Percentiles rank a stretch among this genome's conserved stretches.
These are phyloP conservation scores for Fusarium sp. DNA, from an alignment of 2,329 filamentous ascomycete genomes.

Conservation along the genomic window DNA sequence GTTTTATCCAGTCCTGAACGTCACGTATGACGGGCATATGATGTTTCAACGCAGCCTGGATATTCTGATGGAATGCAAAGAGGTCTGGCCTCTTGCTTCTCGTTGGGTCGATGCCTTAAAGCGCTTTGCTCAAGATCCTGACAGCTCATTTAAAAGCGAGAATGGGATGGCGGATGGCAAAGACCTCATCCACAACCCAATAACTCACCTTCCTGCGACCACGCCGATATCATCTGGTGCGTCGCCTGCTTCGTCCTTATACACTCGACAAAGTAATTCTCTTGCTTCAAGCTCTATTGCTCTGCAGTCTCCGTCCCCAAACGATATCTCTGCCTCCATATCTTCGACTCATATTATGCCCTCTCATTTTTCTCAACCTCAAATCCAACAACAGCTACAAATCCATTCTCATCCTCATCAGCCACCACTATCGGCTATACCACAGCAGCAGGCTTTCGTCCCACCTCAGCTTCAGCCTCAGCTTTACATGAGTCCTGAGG, in stretches of 20 bases:
- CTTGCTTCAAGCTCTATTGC: conserved; percentile 17
- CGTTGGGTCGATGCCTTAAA: conserved; percentile 63
- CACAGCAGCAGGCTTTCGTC: conserved; percentile 35
- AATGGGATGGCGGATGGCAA: conserved; percentile 62
- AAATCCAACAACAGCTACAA: conserved; percentile 33
- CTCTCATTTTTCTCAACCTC: conserved; percentile 31
- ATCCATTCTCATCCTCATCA: neutral
- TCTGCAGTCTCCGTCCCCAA: conserved; percentile 22
- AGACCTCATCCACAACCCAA: conserved; percentile 45
- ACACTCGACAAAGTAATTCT: conserved; percentile 11
- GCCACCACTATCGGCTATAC: conserved; percentile 7
- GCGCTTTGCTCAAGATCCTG: conserved; percentile 57
- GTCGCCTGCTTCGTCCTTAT: conserved; percentile 34
- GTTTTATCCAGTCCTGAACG: conserved; percentile 55
- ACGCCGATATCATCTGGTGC: conserved; percentile 12
- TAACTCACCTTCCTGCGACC: conserved; percentile 24
- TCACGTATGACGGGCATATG: conserved; percentile 53
- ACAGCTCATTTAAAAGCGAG: conserved; percentile 52
- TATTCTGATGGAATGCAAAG: conserved; percentile 59
- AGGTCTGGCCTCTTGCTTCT: conserved; percentile 63
- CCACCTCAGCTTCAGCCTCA: conserved; percentile 22
- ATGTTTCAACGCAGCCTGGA: conserved; percentile 58
- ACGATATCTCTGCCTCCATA: conserved; percentile 25
- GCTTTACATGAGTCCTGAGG: conserved; percentile 17
- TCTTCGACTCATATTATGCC: conserved; percentile 3